Evolutionary conservation across 371 early-diverging fungal species (phyloP).

Genomic region (Mucor saturninus): DNA sequence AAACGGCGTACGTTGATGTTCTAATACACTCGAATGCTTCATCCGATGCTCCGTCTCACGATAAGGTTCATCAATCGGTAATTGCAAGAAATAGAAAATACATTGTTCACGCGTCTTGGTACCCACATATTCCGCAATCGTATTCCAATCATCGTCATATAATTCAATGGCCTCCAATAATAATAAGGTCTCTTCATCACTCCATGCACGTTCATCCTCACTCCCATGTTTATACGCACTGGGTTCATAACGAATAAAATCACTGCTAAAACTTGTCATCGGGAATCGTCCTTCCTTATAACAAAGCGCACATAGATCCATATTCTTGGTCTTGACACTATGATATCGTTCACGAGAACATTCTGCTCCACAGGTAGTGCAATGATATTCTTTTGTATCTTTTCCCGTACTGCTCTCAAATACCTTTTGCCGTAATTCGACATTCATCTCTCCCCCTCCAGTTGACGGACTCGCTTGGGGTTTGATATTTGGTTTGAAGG

Average conservation of each 20-base stretch:
- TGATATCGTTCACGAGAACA: slow-evolving; percentile 84
- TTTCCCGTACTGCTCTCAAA: slow-evolving; percentile 51
- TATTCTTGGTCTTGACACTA: slow-evolving; percentile 75
- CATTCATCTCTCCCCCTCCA: slow-evolving; percentile 29
- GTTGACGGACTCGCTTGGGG: slow-evolving; percentile 11
- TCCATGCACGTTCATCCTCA: slow-evolving; percentile 75
- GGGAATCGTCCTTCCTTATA: slow-evolving; percentile 96
- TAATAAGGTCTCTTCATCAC: slow-evolving; percentile 91
- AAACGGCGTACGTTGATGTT: slow-evolving; percentile 78
- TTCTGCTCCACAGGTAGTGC: slow-evolving; percentile 90
- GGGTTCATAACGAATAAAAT: slow-evolving; percentile 81
- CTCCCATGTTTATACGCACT: slow-evolving; percentile 54
- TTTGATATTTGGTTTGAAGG: slow-evolving; percentile 73
- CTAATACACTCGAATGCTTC: slow-evolving; percentile 28
- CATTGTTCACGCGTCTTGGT: slow-evolving; percentile 94
- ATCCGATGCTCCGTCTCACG: slow-evolving; percentile 17
- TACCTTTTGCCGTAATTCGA: slow-evolving; percentile 62
- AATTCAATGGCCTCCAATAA: slow-evolving; percentile 96
- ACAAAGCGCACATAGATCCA: slow-evolving; percentile 90
- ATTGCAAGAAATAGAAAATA: slow-evolving; percentile 90
- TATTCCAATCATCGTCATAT: slow-evolving; percentile 97
- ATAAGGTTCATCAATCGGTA: slow-evolving; percentile 96
- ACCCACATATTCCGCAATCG: slow-evolving; percentile 88
- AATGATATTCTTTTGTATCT: slow-evolving; percentile 59
- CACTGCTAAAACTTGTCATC: slow-evolving; percentile 78